A percentile compares a stretch with the other conserved stretches of the same genome.
phyloP scores from a whole-genome alignment of 106 monocot species.

The Iris macrosiphon region DNA sequence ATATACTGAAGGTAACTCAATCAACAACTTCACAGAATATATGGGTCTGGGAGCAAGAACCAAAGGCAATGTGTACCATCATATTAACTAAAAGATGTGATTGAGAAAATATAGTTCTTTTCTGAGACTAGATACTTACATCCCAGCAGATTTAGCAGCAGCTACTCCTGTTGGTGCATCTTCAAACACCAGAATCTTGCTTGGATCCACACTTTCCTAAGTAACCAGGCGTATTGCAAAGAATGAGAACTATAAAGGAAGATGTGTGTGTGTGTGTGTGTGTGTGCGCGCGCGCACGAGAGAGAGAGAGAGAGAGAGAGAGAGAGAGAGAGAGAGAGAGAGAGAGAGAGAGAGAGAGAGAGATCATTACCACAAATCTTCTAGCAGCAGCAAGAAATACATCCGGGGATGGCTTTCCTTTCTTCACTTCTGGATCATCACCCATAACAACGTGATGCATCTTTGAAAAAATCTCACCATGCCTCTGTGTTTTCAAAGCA shows the following conservation, averaged over 20 bases:
- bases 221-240: neutral
- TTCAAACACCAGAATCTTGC: constrained; percentile 65
- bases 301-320: no score
- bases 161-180: constrained; percentile 72
- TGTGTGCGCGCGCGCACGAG: no score
- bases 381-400: constrained; percentile 71
- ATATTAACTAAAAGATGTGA: no score
- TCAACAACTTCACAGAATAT: no score
- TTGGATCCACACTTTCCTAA: constrained; percentile 38
- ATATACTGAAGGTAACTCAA: no score
- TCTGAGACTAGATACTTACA: constrained; percentile 42
- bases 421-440: constrained; percentile 82
- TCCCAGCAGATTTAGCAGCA: constrained; percentile 65
- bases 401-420: constrained; percentile 90
- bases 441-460: constrained; percentile 95
- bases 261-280: neutral
- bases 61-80: no score
- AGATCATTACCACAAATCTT: constrained; percentile 61
- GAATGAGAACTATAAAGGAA: neutral
- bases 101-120: no score
- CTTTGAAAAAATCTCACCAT: constrained; percentile 54
- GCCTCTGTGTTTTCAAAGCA: constrained; percentile 74
- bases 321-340: neutral
- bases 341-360: neutral
- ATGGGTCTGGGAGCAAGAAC: no score